Conservation (phyloP, 2,329 filamentous ascomycete genomes). For the Colletotrichum sp. region DNA sequence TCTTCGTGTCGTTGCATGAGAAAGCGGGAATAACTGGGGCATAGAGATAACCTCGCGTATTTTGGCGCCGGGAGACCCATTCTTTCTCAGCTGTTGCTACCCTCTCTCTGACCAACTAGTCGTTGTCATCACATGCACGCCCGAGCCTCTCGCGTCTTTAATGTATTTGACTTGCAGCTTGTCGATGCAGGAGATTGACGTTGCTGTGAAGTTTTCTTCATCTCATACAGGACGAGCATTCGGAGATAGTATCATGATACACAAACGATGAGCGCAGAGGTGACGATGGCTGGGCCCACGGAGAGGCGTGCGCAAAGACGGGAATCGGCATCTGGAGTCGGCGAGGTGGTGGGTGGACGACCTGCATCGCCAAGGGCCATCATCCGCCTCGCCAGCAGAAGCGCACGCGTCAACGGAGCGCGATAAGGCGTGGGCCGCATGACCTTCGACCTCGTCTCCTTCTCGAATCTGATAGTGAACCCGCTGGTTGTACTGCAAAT, state of each 20-base stretch:
- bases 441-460: neutral
- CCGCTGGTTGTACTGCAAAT: neutral
- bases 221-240: neutral
- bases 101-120: neutral
- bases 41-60: neutral
- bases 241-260: neutral
- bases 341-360: neutral
- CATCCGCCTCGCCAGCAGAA: neutral
- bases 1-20: neutral
- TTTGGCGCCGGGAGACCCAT: neutral
- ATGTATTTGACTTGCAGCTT: neutral
- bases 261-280: neutral
- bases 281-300: neutral
- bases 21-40: neutral
- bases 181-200: neutral
- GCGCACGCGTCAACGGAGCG: conserved; percentile 2
- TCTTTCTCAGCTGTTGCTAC: neutral
- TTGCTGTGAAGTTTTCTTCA: neutral
- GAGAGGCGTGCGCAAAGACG: conserved; percentile 9
- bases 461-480: neutral
- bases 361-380: conserved; percentile 12
- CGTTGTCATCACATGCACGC: neutral
- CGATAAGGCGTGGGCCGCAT: neutral
- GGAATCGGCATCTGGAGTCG: conserved; percentile 3
- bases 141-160: neutral